phyloP scores from a whole-genome alignment of 371 early-diverging fungal species.

The Mucor circinelloides region DNA sequence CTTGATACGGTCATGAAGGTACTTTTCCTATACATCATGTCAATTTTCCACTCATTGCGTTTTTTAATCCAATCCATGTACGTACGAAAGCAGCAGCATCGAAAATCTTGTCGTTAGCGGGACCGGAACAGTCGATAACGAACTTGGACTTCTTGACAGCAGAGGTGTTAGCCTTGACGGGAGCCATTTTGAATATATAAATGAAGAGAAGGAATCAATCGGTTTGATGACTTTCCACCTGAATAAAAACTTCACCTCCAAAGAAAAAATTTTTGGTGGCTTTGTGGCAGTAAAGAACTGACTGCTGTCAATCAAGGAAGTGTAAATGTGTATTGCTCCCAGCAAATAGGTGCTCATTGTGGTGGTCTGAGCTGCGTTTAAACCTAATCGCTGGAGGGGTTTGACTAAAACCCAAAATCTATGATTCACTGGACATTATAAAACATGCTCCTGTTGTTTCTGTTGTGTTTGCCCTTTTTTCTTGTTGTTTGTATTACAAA shows the following conservation, averaged over 20 bases:
- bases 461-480: background rate
- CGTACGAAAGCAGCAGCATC: conserved; percentile 93
- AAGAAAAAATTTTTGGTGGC: conserved; percentile 5
- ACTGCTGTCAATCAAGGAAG: background rate
- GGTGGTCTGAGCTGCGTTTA: background rate
- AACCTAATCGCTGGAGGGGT: background rate
- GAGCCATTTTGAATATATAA: conserved; percentile 42
- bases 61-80: background rate
- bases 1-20: conserved; percentile 98
- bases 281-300: background rate
- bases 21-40: conserved; percentile 73
- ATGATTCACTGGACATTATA: background rate
- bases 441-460: background rate
- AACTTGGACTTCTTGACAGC: conserved; percentile 68
- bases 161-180: conserved; percentile 45
- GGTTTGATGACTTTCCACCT: background rate
- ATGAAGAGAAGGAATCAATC: conserved; percentile 27
- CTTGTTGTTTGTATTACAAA: background rate
- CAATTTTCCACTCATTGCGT: background rate
- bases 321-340: background rate
- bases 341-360: background rate
- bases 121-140: conserved; percentile 93
- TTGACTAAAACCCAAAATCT: background rate
- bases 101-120: conserved; percentile 95
- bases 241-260: background rate